Conservation (phyloP, 306 rosid species). For the Rosa lucieae region DNA sequence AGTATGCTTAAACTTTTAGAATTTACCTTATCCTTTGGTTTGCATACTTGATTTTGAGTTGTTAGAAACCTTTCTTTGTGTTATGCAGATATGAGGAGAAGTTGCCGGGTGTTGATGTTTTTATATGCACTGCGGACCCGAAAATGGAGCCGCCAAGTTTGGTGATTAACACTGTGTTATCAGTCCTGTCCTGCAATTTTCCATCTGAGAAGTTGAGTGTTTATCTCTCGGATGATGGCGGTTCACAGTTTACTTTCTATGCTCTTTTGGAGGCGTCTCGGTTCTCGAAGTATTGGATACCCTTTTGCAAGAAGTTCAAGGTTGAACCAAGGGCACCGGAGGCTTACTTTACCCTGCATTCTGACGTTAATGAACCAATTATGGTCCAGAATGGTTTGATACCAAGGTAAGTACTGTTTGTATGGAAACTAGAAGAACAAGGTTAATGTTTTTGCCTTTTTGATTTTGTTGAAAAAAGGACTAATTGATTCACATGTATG, state of each 20-base stretch:
- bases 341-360: conserved; percentile 47
- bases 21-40: neutral
- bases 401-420: neutral
- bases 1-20: neutral
- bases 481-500: neutral
- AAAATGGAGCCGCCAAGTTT: conserved; percentile 60
- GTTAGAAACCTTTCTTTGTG: neutral
- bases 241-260: conserved; percentile 60
- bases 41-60: neutral
- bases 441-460: neutral
- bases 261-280: conserved; percentile 56
- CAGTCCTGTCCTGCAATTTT: conserved; percentile 52
- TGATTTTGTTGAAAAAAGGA: neutral
- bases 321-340: conserved; percentile 57
- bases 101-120: conserved; percentile 53
- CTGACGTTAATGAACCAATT: neutral
- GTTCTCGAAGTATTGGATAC: conserved; percentile 62
- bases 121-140: conserved; percentile 82
- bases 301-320: conserved; percentile 57
- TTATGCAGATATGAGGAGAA: conserved; percentile 43
- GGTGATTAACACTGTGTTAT: conserved; percentile 65
- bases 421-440: neutral
- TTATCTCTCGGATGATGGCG: conserved; percentile 75
- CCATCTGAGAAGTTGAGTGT: conserved; percentile 55
- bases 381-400: conserved; percentile 28